Conservation (phyloP, 371 early-diverging fungal genomes). For the Enteropsectra breve region DNA sequence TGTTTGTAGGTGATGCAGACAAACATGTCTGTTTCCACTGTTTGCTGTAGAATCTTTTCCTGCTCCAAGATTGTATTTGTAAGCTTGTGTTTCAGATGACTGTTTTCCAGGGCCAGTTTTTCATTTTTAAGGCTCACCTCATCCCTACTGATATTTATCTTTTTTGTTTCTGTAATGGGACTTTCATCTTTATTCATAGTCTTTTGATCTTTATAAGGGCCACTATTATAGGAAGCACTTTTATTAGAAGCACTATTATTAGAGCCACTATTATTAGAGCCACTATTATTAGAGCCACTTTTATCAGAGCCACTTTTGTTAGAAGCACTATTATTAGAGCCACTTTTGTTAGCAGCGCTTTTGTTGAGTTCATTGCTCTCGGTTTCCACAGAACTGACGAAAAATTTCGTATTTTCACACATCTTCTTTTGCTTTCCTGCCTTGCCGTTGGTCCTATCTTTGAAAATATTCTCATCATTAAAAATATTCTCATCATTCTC, state of each 20-base stretch:
- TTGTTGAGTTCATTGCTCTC: too few relatives aligned
- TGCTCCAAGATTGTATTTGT: background rate
- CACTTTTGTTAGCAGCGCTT: background rate
- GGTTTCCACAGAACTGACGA: too few relatives aligned
- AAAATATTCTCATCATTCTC: too few relatives aligned
- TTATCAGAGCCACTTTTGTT: background rate
- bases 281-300: background rate
- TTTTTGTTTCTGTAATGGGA: background rate
- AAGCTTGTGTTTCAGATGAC: conserved; percentile 33
- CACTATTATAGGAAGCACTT: background rate
- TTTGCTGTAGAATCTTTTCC: conserved; percentile 6
- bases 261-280: background rate
- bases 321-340: background rate
- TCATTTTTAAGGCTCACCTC: conserved; percentile 39
- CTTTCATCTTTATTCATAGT: background rate
- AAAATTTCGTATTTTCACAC: too few relatives aligned
- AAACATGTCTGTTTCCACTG: background rate
- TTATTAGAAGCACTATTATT: background rate
- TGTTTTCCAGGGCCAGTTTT: conserved; percentile 37
- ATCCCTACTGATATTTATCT: background rate
- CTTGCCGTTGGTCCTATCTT: too few relatives aligned
- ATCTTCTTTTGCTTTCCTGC: too few relatives aligned
- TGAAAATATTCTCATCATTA: too few relatives aligned
- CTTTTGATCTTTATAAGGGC: background rate
- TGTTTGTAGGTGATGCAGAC: background rate